Evolutionary conservation across 805 yeast genomes (phyloP).

Genomic region (Candida sonorensis): DNA sequence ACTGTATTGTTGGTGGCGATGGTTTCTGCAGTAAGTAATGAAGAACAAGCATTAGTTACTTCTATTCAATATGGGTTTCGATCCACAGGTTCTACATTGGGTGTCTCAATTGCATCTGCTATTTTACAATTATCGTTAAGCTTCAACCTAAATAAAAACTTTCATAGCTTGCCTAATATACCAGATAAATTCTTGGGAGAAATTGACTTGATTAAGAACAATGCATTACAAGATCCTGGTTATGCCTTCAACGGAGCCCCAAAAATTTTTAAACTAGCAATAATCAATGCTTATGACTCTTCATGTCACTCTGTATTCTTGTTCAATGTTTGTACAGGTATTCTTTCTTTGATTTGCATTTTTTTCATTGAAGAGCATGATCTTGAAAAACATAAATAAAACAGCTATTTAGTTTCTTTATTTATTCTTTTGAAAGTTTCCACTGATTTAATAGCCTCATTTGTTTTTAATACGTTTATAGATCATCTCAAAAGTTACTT

Average conservation of each 20-base stretch:
- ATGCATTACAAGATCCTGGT: slow-evolving; percentile 17
- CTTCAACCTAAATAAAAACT: slow-evolving; percentile 7
- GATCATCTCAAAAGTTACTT: too few species aligned
- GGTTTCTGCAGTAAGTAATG: slow-evolving; percentile 65
- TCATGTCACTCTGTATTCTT: slow-evolving; percentile 49
- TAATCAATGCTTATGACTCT: slow-evolving; percentile 41
- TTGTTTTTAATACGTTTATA: too few species aligned
- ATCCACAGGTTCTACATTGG: slow-evolving; percentile 49
- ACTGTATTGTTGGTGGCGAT: slow-evolving; percentile 70
- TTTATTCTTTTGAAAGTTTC: too few species aligned
- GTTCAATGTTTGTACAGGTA: slow-evolving; percentile 26
- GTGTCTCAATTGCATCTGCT: slow-evolving; percentile 44
- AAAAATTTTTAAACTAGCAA: slow-evolving; percentile 36
- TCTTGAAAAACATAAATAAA: slow-evolving; percentile 3
- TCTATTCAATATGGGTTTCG: slow-evolving; percentile 77
- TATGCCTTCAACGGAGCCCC: slow-evolving; percentile 38
- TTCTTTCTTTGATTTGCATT: slow-evolving; percentile 6
- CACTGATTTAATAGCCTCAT: too few species aligned
- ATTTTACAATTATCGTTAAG: slow-evolving; percentile 30
- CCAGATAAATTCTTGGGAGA: slow-evolving; percentile 13
- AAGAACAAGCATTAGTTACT: slow-evolving; percentile 77
- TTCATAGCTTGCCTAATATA: slow-evolving; percentile 8
- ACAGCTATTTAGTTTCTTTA: too few species aligned
- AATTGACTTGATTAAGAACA: slow-evolving; percentile 7
- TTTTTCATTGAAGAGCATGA: slow-evolving; percentile 10